phyloP scores from a whole-genome alignment of 2,329 filamentous ascomycete species.

The Colletotrichum sojae region DNA sequence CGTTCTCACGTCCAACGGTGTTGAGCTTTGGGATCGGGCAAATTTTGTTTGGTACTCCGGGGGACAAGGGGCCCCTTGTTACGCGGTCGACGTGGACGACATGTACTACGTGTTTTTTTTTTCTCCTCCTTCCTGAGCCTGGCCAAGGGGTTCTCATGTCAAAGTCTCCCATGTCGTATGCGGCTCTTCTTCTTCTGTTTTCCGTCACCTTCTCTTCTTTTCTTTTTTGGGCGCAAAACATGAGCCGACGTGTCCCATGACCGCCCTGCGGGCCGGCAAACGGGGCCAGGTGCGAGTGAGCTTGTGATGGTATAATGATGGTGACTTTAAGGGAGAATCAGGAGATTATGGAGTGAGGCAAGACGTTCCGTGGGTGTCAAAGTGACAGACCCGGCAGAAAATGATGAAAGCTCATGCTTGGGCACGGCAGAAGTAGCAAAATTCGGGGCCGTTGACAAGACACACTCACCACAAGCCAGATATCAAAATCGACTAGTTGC shows the following conservation, averaged over 20 bases:
- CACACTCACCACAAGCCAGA: neutral
- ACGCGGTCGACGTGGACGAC: conserved; percentile 18
- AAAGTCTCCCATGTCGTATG: neutral
- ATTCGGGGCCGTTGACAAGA: too few relatives aligned
- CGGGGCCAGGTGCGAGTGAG: neutral
- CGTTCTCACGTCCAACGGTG: neutral
- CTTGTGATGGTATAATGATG: conserved; percentile 5
- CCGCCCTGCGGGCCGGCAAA: neutral
- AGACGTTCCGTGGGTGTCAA: neutral
- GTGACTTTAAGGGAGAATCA: conserved; percentile 1
- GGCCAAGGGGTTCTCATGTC: neutral
- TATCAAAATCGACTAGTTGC: too few relatives aligned
- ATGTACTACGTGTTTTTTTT: neutral
- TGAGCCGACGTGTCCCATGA: neutral
- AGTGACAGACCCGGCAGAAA: neutral
- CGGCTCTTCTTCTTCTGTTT: neutral
- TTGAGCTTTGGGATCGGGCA: conserved; percentile 1
- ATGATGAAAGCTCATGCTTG: too few relatives aligned
- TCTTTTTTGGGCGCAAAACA: neutral
- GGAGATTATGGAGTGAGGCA: conserved; percentile 2
- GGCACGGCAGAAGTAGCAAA: too few relatives aligned
- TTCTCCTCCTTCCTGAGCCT: neutral
- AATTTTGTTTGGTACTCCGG: conserved; percentile 1
- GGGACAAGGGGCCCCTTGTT: conserved; percentile 3
- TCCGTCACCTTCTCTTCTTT: neutral